These are phyloP conservation scores for Waltiozyma sp. DNA, from an alignment of 1,139 yeast species.

Conservation along the genomic window DNA sequence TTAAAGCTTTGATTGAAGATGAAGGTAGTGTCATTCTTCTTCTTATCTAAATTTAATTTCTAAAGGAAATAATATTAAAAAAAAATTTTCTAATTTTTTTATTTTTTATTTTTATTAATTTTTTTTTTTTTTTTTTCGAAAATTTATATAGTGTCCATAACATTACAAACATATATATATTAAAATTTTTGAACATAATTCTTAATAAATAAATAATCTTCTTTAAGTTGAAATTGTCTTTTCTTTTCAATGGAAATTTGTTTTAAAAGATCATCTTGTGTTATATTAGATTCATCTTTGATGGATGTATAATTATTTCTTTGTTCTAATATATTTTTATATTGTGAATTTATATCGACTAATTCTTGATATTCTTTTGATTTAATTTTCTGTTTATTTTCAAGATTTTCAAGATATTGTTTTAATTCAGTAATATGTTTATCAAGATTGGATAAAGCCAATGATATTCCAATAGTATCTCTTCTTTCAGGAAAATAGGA, in stretches of 20 bases:
- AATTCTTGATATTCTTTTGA: not conserved
- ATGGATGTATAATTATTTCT: no score
- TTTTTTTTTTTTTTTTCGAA: no score
- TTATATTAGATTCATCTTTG: not conserved
- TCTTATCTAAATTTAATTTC: no score
- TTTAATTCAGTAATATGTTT: slow-evolving; percentile 9
- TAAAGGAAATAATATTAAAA: no score
- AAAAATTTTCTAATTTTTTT: no score
- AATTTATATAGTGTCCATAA: no score
- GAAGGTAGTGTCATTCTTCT: not conserved
- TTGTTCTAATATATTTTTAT: not conserved
- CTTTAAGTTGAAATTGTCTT: not conserved
- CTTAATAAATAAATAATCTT: not conserved
- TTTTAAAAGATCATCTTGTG: no score
- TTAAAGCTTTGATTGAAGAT: slow-evolving; percentile 11
- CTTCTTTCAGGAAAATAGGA: slow-evolving; percentile 16
- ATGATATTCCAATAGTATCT: slow-evolving; percentile 14
- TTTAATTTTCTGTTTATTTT: not conserved
- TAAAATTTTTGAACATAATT: not conserved
- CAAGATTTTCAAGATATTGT: slow-evolving; percentile 1
- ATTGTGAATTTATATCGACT: not conserved
- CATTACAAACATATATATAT: no score
- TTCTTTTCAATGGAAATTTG: not conserved
- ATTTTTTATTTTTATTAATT: no score
- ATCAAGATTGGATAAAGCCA: slow-evolving; percentile 10